phyloP scores from a whole-genome alignment of 805 yeast genomes.

The Saccharomycopsis capsularis region DNA sequence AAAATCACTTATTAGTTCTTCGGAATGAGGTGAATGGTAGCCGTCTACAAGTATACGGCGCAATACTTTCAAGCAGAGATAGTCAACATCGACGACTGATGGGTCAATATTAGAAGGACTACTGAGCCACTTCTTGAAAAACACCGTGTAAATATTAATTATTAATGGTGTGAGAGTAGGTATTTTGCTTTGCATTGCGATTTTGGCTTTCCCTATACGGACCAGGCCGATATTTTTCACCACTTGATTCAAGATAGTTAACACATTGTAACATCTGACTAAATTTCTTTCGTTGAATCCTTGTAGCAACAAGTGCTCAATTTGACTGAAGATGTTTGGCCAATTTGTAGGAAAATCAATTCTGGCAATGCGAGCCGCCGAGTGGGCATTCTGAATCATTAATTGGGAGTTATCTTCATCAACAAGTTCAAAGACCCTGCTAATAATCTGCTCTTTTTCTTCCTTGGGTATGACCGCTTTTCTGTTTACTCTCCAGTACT shows the following conservation, averaged over 20 bases:
- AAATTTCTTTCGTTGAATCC: constrained; percentile 40
- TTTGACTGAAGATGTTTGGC: constrained; percentile 71
- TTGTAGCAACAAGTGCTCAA: constrained; percentile 28
- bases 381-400: constrained; percentile 77
- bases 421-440: constrained; percentile 49
- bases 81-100: constrained; percentile 63
- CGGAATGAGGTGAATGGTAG: constrained; percentile 60
- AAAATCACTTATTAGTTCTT: constrained; percentile 52
- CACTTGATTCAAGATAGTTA: constrained; percentile 67
- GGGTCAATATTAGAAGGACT: neutral
- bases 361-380: constrained; percentile 70
- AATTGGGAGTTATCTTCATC: constrained; percentile 70
- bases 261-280: constrained; percentile 51
- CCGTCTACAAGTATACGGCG: constrained; percentile 74
- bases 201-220: constrained; percentile 75
- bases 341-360: constrained; percentile 84
- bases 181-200: constrained; percentile 66
- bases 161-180: constrained; percentile 56
- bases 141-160: constrained; percentile 49
- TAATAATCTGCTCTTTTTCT: constrained; percentile 61
- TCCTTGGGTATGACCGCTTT: constrained; percentile 49
- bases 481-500: constrained; percentile 70
- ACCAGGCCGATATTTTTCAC: constrained; percentile 69
- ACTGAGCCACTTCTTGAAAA: constrained; percentile 53
- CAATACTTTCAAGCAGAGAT: constrained; percentile 65